phyloP scores from a whole-genome alignment of 1,139 yeast species.

The Candida gigantensis region DNA sequence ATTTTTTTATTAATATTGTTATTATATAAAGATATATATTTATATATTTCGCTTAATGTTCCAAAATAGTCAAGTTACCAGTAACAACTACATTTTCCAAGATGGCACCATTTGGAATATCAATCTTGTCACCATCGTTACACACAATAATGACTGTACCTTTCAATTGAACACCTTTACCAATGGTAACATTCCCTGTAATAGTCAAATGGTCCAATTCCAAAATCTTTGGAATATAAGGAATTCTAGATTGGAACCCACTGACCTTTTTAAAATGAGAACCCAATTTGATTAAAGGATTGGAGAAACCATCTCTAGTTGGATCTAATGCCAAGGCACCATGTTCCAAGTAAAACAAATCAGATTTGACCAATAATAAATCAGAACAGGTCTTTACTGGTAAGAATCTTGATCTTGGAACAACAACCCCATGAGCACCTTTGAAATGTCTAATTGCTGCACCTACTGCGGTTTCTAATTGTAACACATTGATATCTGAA shows the following conservation, averaged over 20 bases:
- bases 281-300: constrained; percentile 94
- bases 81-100: constrained; percentile 96
- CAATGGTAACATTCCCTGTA: constrained; percentile 92
- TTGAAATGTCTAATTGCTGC: constrained; percentile 97
- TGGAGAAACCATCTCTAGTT: constrained; percentile 79
- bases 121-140: constrained; percentile 95
- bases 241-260: constrained; percentile 84
- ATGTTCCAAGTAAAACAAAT: constrained; percentile 85
- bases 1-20: neutral
- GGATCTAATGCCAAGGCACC: constrained; percentile 88
- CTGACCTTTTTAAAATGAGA: constrained; percentile 94
- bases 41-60: constrained; percentile 65
- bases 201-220: constrained; percentile 97
- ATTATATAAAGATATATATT: neutral
- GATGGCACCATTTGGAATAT: constrained; percentile 93
- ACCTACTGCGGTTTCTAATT: constrained; percentile 98
- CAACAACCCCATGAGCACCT: constrained; percentile 97
- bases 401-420: constrained; percentile 95
- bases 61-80: constrained; percentile 92
- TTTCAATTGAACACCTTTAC: constrained; percentile 86
- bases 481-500: constrained; percentile 80
- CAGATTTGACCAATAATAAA: constrained; percentile 92
- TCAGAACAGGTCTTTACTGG: constrained; percentile 98
- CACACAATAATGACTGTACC: constrained; percentile 98
- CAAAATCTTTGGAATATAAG: constrained; percentile 94